These are phyloP conservation scores for Gymnopilus junonius DNA, from an alignment of 768 basidiomycete genomes.

Conservation along the genomic window DNA sequence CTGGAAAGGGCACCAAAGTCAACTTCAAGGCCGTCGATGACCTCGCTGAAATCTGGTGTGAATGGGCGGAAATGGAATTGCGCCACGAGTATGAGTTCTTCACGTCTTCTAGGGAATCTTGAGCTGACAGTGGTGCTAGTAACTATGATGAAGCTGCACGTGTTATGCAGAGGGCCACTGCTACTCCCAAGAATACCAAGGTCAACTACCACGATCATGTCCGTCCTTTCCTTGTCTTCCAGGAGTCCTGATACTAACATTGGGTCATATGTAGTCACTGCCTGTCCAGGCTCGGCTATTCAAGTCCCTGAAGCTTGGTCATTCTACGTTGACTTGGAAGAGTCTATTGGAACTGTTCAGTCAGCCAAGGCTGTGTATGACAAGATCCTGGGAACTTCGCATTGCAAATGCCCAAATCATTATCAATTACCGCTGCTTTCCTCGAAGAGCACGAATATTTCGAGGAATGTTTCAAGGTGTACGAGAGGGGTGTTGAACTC, in stretches of 20 bases:
- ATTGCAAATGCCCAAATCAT: slow-evolving; percentile 99
- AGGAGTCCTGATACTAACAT: not conserved
- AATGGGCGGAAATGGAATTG: slow-evolving; percentile 99
- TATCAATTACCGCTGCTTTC: slow-evolving; percentile 96
- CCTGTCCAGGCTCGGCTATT: slow-evolving; percentile 90
- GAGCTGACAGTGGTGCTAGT: slow-evolving; percentile 46
- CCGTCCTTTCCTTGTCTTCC: slow-evolving; percentile 21
- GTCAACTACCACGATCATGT: slow-evolving; percentile 97
- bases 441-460: slow-evolving; percentile 98
- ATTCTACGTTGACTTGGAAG: slow-evolving; percentile 97
- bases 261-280: slow-evolving; percentile 58
- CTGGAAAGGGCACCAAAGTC: slow-evolving; percentile 91
- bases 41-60: slow-evolving; percentile 98
- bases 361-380: slow-evolving; percentile 93
- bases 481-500: slow-evolving; percentile 95
- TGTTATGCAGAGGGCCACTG: slow-evolving; percentile 96
- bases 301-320: slow-evolving; percentile 99
- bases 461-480: slow-evolving; percentile 98
- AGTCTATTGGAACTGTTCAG: slow-evolving; percentile 94
- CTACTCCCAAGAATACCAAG: slow-evolving; percentile 87
- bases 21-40: slow-evolving; percentile 97
- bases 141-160: slow-evolving; percentile 96
- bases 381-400: slow-evolving; percentile 92
- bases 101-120: not conserved
- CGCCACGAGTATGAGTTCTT: slow-evolving; percentile 79